Conservation (phyloP, 2,329 filamentous ascomycete genomes). For the Scolecobasidium constrictum region DNA sequence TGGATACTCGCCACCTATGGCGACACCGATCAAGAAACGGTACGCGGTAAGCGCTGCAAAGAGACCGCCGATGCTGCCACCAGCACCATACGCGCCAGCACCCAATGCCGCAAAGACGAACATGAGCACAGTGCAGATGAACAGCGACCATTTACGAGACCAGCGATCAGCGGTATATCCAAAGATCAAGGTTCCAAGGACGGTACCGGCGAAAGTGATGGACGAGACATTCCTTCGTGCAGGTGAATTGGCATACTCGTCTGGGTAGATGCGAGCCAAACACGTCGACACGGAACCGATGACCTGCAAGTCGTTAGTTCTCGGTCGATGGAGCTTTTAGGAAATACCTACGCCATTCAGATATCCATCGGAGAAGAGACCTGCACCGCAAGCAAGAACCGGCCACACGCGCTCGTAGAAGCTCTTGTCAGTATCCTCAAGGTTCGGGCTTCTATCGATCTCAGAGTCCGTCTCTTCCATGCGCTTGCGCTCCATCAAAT, state of each 20-base stretch:
- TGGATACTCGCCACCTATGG: constrained; percentile 76
- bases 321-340: constrained; percentile 9
- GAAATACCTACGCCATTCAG: constrained; percentile 60
- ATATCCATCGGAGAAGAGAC: constrained; percentile 86
- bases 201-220: constrained; percentile 80
- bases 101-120: constrained; percentile 75
- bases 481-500: too few relatives aligned
- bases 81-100: constrained; percentile 64
- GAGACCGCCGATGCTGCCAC: constrained; percentile 57
- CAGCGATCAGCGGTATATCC: constrained; percentile 74
- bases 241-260: constrained; percentile 55
- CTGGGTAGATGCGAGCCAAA: constrained; percentile 55
- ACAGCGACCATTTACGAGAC: constrained; percentile 71
- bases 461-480: too few relatives aligned
- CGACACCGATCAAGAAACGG: constrained; percentile 62
- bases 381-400: constrained; percentile 47
- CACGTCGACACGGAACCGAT: constrained; percentile 82
- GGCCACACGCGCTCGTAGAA: constrained; percentile 9
- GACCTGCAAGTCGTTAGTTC: constrained; percentile 30
- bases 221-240: constrained; percentile 66
- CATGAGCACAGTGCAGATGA: constrained; percentile 72
- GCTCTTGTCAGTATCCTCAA: constrained; percentile 6
- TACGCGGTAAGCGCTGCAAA: constrained; percentile 72
- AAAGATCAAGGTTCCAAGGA: constrained; percentile 71
- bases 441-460: too few relatives aligned